Percentiles rank a stretch among this genome's conserved stretches.
Evolutionary conservation across 345 rosid genomes (phyloP).

Genomic region (Corchorus capsularis): DNA sequence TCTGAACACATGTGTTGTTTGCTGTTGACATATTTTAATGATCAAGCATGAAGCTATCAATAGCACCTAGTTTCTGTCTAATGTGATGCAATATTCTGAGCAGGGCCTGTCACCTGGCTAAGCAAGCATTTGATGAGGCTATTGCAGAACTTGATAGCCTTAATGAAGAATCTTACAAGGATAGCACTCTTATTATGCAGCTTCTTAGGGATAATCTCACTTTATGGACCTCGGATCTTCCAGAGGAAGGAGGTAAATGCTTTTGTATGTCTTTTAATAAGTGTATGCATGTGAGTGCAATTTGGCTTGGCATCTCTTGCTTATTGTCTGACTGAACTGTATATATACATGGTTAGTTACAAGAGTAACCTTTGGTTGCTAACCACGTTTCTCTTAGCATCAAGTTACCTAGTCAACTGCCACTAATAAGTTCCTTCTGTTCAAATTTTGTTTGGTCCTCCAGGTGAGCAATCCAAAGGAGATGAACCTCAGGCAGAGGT

Average conservation of each 20-base stretch:
- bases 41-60: not conserved
- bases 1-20: not conserved
- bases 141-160: conserved; percentile 87
- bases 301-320: not conserved
- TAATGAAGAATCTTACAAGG: conserved; percentile 85
- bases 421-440: not conserved
- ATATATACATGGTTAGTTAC: not conserved
- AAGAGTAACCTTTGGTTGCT: not conserved
- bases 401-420: not conserved
- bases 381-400: not conserved
- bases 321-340: not conserved
- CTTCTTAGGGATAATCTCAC: conserved; percentile 90
- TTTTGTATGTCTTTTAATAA: not conserved
- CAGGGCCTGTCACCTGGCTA: conserved; percentile 87
- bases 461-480: conserved; percentile 20
- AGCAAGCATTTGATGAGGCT: conserved; percentile 89
- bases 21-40: not conserved
- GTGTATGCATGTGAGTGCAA: not conserved
- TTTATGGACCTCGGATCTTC: conserved; percentile 80
- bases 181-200: conserved; percentile 88
- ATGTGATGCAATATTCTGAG: conserved; percentile 15
- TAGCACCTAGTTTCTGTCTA: conserved; percentile 12
- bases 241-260: conserved; percentile 76
- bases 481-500: conserved; percentile 23
- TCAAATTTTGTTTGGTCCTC: not conserved